phyloP scores from a whole-genome alignment of 768 basidiomycete genomes.

The Piloderma croceum region DNA sequence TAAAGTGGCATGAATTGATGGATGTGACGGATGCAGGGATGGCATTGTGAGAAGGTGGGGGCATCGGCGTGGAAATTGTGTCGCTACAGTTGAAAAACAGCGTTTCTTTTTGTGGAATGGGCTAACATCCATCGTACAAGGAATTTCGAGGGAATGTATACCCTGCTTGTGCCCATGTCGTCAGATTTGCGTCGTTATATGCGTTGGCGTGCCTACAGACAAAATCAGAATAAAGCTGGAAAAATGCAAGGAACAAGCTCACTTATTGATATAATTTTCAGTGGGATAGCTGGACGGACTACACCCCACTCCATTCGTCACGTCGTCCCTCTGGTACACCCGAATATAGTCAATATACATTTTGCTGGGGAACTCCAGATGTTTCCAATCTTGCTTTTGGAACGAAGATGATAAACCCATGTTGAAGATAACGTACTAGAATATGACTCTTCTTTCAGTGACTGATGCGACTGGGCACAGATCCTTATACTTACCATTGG shows the following conservation, averaged over 20 bases:
- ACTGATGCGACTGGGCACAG: slow-evolving; percentile 3
- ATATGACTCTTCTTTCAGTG: slow-evolving; percentile 4
- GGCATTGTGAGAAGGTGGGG: too few species aligned
- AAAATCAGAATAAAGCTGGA: slow-evolving; percentile 14
- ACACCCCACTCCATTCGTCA: slow-evolving; percentile 69
- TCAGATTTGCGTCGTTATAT: slow-evolving; percentile 78
- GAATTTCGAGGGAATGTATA: slow-evolving; percentile 71
- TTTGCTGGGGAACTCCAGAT: slow-evolving; percentile 69
- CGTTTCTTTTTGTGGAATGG: slow-evolving; percentile 18
- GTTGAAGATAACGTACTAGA: slow-evolving; percentile 78
- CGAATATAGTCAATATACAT: slow-evolving; percentile 91
- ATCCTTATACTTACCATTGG: slow-evolving; percentile 67
- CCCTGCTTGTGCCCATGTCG: slow-evolving; percentile 78
- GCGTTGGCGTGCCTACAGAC: slow-evolving; percentile 30
- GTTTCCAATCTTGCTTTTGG: slow-evolving; percentile 63
- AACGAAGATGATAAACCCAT: slow-evolving; percentile 76
- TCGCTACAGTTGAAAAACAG: too few species aligned
- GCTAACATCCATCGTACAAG: slow-evolving; percentile 28
- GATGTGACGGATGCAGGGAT: too few species aligned
- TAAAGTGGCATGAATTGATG: too few species aligned
- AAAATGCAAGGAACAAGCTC: slow-evolving; percentile 12
- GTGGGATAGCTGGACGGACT: slow-evolving; percentile 78
- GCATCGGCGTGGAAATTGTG: too few species aligned
- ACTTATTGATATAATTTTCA: slow-evolving; percentile 69
- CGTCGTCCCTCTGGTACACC: slow-evolving; percentile 74